Evolutionary conservation across 2,329 filamentous ascomycete species (phyloP).

Genomic region (Hortaea sp.): DNA sequence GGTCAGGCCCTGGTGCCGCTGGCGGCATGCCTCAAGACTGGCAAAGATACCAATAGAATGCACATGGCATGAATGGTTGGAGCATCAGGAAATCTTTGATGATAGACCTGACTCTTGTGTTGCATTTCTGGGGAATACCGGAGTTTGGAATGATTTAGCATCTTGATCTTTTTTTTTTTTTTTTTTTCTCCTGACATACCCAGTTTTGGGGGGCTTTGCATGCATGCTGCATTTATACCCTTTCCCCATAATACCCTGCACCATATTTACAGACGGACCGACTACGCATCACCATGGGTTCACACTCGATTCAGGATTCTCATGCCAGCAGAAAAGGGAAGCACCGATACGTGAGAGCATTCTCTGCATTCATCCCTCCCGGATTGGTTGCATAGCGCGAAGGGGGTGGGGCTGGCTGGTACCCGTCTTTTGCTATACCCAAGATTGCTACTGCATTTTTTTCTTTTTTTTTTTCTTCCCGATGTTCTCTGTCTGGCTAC

Average conservation of each 20-base stretch:
- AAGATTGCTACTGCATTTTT: background rate
- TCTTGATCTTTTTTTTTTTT: background rate
- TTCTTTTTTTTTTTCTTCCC: background rate
- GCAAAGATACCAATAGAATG: conserved; percentile 8
- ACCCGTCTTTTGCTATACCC: background rate
- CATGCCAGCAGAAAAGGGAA: no score
- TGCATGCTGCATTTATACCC: background rate
- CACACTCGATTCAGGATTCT: no score
- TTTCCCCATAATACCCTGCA: no score
- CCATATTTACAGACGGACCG: no score
- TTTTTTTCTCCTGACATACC: background rate
- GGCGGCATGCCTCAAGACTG: conserved; percentile 24
- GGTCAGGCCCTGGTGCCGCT: conserved; percentile 33
- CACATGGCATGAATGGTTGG: background rate
- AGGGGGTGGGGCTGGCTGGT: background rate
- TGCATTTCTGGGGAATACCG: background rate
- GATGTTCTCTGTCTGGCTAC: background rate
- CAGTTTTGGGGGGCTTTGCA: background rate
- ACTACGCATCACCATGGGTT: no score
- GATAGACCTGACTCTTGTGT: background rate
- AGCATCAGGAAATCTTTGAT: no score
- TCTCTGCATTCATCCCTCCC: no score
- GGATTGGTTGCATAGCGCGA: background rate
- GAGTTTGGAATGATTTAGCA: background rate
- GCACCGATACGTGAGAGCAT: no score